Base-by-base conservation (phyloP, 345 rosid genomes). In the Populus euphratica region DNA sequence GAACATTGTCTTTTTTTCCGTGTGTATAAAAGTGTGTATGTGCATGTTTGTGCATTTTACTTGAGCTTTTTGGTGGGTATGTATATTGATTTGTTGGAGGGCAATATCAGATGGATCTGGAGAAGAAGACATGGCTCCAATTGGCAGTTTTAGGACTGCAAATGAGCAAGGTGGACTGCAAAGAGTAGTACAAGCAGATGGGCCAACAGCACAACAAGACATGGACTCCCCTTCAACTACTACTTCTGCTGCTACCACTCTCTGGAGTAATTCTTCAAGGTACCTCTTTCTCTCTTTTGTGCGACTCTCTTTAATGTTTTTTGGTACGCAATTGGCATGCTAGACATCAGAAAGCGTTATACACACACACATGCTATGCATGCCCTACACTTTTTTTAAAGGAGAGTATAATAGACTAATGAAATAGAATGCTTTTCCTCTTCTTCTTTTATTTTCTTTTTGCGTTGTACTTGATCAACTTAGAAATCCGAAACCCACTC, bases 251-350 rank as follows among this genome's bases (percentile, higher is more conserved):
- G 81, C 85, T 50, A 77, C 79, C 23, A 84, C 89, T 76, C 87
- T 87, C 5, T 91, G 97, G 95, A 88, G 91, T 76, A 91, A 92
- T 82, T 87, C 92, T 75, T 92, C 94, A 69, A 88, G 97, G 97
- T 92, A 89, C 39, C 36, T 52, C n/a, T 54, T 6, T 6, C 47
- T 68, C 75, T 16, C 21, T 25, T 75, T n/a, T 65, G 20, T 49
- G 0, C 47, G 21, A 54, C 63, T 69, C 21, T 35, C 62, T 54
- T 21, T 68, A 29, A 23, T 9, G 27, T 18, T 69, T 17, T 63
- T 63, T 11, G 31, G 36, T 4, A 5, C 14, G 4, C 31, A 63
- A 29, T 63, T 23, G 67, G 14, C 31, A 11, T 9, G 29, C 67
- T 9, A 8, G 16, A 25, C 17, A 29, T 43, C 47, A 43, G 14